These are phyloP conservation scores for Hyphopichia pseudoburtonii DNA, from an alignment of 1,139 yeast genomes.

Conservation along the genomic window DNA sequence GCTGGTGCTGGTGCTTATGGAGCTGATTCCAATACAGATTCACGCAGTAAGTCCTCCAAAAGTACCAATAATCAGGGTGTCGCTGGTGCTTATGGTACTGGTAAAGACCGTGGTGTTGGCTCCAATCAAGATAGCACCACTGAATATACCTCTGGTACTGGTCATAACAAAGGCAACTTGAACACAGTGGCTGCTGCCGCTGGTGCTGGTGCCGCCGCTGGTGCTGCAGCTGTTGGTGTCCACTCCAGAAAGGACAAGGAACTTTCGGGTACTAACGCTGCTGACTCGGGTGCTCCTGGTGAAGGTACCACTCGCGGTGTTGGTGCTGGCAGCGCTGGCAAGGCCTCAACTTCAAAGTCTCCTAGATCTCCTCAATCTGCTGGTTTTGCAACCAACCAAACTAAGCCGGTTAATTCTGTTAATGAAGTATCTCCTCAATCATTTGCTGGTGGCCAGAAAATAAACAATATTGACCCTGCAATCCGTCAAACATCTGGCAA, in stretches of 20 bases:
- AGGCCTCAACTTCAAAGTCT: background rate
- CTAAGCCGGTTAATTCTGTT: background rate
- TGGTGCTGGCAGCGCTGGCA: slow-evolving; percentile 7
- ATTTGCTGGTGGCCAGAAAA: background rate
- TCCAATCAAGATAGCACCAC: background rate
- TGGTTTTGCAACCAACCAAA: slow-evolving; percentile 3
- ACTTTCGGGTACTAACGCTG: background rate
- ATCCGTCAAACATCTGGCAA: background rate
- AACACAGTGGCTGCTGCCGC: slow-evolving; percentile 5
- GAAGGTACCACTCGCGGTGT: slow-evolving; percentile 7
- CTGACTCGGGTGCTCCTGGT: slow-evolving; percentile 2
- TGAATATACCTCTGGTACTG: slow-evolving; percentile 3
- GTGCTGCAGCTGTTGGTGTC: slow-evolving; percentile 4
- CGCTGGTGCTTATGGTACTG: slow-evolving; percentile 5
- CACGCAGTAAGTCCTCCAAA: background rate
- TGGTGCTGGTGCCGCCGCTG: slow-evolving; percentile 10
- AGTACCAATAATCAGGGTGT: background rate
- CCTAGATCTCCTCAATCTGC: background rate
- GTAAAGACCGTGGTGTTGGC: background rate
- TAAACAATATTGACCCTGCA: background rate
- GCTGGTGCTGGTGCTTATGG: slow-evolving; percentile 5
- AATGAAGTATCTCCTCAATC: slow-evolving; percentile 1
- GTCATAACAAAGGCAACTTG: background rate
- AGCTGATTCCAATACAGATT: background rate
- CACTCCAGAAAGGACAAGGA: slow-evolving; percentile 1